Percentiles rank a stretch among this genome's conserved stretches.
Conservation (phyloP, 768 basidiomycete genomes). For the Panaeolus papilionaceus region DNA sequence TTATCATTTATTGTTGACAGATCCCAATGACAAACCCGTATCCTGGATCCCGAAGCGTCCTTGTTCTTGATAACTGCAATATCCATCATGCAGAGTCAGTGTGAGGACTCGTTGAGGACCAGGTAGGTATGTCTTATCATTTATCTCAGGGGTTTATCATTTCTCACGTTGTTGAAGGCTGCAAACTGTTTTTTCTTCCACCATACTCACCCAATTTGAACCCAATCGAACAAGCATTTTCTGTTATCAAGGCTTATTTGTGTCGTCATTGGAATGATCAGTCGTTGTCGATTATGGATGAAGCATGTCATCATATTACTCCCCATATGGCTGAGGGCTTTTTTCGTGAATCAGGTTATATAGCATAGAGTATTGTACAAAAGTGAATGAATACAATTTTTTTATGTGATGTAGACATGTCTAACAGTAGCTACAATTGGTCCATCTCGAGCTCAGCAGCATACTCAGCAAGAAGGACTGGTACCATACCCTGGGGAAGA, state of each 20-base stretch:
- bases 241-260: conserved; percentile 44
- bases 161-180: conserved; percentile 3
- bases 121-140: conserved; percentile 20
- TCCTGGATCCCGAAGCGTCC: conserved; percentile 20
- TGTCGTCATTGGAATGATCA: conserved; percentile 23
- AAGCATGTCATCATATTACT: conserved; percentile 30
- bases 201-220: conserved; percentile 44
- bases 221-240: conserved; percentile 40
- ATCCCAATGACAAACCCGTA: conserved; percentile 27
- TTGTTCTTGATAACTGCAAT: conserved; percentile 26
- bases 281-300: conserved; percentile 31
- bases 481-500: conserved; percentile 18
- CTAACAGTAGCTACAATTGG: too few species aligned
- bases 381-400: too few species aligned
- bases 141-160: neutral
- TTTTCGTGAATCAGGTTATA: conserved; percentile 32
- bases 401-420: too few species aligned
- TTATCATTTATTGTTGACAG: conserved; percentile 7
- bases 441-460: neutral
- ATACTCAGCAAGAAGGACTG: conserved; percentile 6
- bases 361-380: conserved; percentile 20
- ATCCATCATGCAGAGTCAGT: conserved; percentile 27
- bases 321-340: conserved; percentile 29
- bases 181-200: conserved; percentile 34
- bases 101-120: conserved; percentile 25